phyloP scores from a whole-genome alignment of 768 basidiomycete genomes.

The Termitomyces sp. region DNA sequence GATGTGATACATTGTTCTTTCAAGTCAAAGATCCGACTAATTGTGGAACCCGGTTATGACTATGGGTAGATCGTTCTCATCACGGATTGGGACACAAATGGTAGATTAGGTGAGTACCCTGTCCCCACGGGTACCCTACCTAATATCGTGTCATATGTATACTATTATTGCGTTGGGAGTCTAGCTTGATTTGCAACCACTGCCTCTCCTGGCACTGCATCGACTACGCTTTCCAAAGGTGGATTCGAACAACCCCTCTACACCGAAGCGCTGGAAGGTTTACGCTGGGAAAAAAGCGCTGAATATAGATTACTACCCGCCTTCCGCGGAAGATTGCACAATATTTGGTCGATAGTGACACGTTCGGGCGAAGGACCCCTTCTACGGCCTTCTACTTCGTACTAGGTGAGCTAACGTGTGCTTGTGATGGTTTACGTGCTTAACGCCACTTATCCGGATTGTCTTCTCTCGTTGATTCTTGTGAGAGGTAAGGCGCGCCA shows the following conservation, averaged over 20 bases:
- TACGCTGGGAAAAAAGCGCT: slow-evolving; percentile 30
- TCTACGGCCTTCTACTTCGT: slow-evolving; percentile 23
- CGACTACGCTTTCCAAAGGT: slow-evolving; percentile 1
- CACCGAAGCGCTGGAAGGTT: slow-evolving; percentile 38
- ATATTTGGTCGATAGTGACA: slow-evolving; percentile 27
- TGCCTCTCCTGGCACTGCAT: slow-evolving; percentile 5
- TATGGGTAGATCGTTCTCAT: slow-evolving; percentile 3
- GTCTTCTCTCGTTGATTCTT: slow-evolving; percentile 19
- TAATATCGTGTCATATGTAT: neutral
- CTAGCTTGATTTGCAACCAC: neutral
- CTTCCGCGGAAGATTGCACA: slow-evolving; percentile 46
- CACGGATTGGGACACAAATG: neutral
- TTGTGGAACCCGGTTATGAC: slow-evolving; percentile 32
- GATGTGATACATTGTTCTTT: slow-evolving; percentile 22
- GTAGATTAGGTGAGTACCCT: neutral
- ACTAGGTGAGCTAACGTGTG: slow-evolving; percentile 26
- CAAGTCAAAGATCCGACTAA: slow-evolving; percentile 22
- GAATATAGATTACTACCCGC: slow-evolving; percentile 36
- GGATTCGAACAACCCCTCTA: slow-evolving; percentile 32
- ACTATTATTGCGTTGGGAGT: neutral
- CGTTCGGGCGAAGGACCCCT: slow-evolving; percentile 29
- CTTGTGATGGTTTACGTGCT: slow-evolving; percentile 33
- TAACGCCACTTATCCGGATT: slow-evolving; percentile 42
- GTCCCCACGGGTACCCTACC: neutral
- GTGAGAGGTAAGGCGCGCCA: slow-evolving; percentile 26